Evolutionary conservation across 768 basidiomycete species (phyloP).

Genomic region (Tricholoma sp.): DNA sequence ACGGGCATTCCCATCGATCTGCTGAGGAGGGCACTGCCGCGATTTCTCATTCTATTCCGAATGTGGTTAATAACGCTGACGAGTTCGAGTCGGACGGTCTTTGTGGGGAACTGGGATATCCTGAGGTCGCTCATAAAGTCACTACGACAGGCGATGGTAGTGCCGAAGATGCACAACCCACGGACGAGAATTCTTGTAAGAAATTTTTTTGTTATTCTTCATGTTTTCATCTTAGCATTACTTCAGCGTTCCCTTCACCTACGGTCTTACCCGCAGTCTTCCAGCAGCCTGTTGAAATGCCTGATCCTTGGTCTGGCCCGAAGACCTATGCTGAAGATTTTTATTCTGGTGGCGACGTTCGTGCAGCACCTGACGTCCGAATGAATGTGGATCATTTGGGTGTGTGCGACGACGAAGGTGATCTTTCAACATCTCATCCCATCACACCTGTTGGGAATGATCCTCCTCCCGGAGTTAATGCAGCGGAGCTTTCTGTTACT

Average conservation of each 20-base stretch:
- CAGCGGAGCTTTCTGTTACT: not conserved
- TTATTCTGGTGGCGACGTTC: conserved; percentile 39
- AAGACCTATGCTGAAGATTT: conserved; percentile 37
- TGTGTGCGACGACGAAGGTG: not conserved
- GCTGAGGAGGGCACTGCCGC: not conserved
- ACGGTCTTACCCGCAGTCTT: conserved; percentile 1
- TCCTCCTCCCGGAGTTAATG: not conserved
- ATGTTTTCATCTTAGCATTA: not conserved
- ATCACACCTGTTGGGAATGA: not conserved
- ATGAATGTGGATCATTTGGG: conserved; percentile 25
- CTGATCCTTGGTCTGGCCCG: conserved; percentile 37
- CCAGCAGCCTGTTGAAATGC: conserved; percentile 22
- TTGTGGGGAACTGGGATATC: conserved; percentile 5
- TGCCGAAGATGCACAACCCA: conserved; percentile 18
- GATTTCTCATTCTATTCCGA: not conserved
- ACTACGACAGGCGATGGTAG: conserved; percentile 5
- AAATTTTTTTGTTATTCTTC: not conserved
- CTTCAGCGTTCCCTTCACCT: conserved; percentile 6
- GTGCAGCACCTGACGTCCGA: conserved; percentile 4
- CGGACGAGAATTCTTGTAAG: conserved; percentile 10
- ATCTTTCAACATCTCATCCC: not conserved
- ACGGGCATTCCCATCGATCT: conserved; percentile 11
- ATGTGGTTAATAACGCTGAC: not conserved
- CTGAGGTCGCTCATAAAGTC: not conserved
- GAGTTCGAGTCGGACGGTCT: not conserved